A percentile compares a stretch with the other conserved stretches of the same genome.
Conservation (phyloP, 148 eudicot species). For the Cornus controversa region DNA sequence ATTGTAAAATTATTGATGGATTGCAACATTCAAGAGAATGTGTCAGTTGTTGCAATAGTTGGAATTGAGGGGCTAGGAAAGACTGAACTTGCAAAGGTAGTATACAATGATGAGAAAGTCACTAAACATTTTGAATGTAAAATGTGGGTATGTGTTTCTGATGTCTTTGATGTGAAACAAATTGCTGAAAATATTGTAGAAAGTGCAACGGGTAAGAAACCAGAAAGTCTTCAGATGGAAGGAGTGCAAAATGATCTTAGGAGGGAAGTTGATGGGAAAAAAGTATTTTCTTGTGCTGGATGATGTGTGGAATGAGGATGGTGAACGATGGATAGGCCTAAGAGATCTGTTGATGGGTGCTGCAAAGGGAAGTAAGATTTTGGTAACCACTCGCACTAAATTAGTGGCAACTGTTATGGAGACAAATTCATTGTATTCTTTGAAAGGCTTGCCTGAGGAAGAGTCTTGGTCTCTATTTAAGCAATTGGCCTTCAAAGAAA, state of each 20-base stretch:
- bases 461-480: constrained; percentile 15
- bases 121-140: constrained; percentile 12
- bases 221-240: background rate
- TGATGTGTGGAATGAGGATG: constrained; percentile 31
- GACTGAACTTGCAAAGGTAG: constrained; percentile 25
- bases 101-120: constrained; percentile 17
- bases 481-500: constrained; percentile 16
- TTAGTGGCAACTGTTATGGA: constrained; percentile 19
- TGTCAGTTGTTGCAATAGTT: constrained; percentile 22
- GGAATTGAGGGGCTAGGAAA: constrained; percentile 42
- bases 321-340: constrained; percentile 11
- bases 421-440: background rate
- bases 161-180: constrained; percentile 10
- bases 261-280: background rate
- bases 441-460: background rate
- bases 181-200: constrained; percentile 19
- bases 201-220: background rate
- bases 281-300: constrained; percentile 29
- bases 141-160: constrained; percentile 32
- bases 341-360: constrained; percentile 7
- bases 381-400: constrained; percentile 25
- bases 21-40: background rate
- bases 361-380: constrained; percentile 15
- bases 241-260: constrained; percentile 2
- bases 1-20: background rate